Percentiles rank a stretch among this genome's conserved stretches.
phyloP scores from a whole-genome alignment of 352 stramenopile genomes.

The Pythium aphanidermatum region DNA sequence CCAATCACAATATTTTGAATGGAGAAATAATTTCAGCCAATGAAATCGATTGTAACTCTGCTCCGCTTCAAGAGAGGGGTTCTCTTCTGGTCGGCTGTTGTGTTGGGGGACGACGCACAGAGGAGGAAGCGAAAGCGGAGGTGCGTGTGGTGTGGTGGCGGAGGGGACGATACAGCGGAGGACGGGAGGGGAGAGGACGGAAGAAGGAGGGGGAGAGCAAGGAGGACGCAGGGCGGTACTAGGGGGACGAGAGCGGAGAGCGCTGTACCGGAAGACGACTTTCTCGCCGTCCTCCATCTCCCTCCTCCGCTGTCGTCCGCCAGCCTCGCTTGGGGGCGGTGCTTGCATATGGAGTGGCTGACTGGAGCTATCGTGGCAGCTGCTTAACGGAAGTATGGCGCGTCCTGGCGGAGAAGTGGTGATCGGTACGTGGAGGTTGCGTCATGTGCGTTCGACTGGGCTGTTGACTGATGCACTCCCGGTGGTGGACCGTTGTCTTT shows the following conservation, averaged over 20 bases:
- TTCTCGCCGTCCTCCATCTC: no score
- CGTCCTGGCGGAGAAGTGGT: slow-evolving; percentile 79
- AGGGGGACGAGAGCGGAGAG: no score
- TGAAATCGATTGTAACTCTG: slow-evolving; percentile 1
- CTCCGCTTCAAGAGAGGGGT: slow-evolving; percentile 21
- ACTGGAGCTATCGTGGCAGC: neutral
- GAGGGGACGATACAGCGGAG: neutral
- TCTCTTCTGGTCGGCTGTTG: slow-evolving; percentile 3
- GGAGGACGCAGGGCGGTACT: neutral
- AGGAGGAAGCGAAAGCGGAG: neutral
- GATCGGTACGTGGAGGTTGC: slow-evolving; percentile 37
- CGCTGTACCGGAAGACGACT: no score
- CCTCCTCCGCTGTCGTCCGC: neutral
- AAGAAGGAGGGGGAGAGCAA: neutral
- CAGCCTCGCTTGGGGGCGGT: neutral
- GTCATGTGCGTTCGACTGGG: neutral
- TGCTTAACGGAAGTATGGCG: slow-evolving; percentile 42
- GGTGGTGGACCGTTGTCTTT: no score
- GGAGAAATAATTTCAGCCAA: slow-evolving; percentile 26
- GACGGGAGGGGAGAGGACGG: neutral
- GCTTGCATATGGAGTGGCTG: neutral
- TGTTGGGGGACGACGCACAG: neutral
- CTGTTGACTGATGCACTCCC: neutral
- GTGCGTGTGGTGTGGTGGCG: neutral
- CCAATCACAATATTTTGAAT: no score